Conservation (phyloP, 1,139 yeast species). For the Debaryomyces sp. region DNA sequence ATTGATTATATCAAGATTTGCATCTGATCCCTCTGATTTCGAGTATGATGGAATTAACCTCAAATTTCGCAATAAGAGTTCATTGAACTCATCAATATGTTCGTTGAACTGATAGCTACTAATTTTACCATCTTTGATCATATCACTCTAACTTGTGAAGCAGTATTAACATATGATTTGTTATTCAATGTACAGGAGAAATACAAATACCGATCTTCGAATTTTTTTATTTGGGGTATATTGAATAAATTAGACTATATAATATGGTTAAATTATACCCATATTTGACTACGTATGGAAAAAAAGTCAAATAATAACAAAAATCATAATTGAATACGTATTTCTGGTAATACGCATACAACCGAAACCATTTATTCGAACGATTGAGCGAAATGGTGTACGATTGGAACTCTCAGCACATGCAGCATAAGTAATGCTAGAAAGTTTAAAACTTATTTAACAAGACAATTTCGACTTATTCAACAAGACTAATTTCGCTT, state of each 20-base stretch:
- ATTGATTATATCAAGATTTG: slow-evolving; percentile 10
- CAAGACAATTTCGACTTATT: not conserved
- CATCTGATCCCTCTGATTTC: not conserved
- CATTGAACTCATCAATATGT: slow-evolving; percentile 16
- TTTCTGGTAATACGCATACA: not conserved
- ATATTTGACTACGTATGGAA: not conserved
- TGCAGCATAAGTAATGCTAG: not conserved
- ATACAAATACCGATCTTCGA: not conserved
- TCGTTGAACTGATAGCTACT: slow-evolving; percentile 20
- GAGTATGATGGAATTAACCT: not conserved
- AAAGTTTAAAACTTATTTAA: not conserved
- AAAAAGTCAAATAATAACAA: not conserved
- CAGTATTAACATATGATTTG: not conserved
- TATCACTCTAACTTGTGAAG: not conserved
- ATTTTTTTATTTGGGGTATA: not conserved
- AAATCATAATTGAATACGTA: not conserved
- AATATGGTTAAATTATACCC: not conserved
- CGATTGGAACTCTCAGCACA: not conserved
- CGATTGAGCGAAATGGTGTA: not conserved
- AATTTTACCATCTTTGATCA: slow-evolving; percentile 11
- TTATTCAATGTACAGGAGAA: not conserved
- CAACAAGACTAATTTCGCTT: not conserved
- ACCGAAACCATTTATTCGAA: not conserved
- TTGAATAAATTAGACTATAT: slow-evolving; percentile 1
- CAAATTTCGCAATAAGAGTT: slow-evolving; percentile 10